Conservation (phyloP, 83 land plant species). For the Isoetes engelmannii region DNA sequence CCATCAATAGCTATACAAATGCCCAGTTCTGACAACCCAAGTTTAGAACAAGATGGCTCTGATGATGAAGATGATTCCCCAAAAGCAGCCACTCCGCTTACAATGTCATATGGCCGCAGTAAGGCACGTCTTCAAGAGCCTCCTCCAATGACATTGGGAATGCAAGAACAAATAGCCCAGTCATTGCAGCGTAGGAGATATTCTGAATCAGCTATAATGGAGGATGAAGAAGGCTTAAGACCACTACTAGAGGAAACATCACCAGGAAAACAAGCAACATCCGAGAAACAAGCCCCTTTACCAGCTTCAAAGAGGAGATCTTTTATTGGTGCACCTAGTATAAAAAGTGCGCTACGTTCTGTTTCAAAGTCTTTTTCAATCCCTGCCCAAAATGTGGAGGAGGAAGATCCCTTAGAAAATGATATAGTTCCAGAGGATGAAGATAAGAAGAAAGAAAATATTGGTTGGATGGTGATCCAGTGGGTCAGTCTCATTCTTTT, state of each 20-base stretch:
- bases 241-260: background rate
- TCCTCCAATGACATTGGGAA: slow-evolving; percentile 37
- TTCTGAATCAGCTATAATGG: background rate
- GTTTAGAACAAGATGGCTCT: too few relatives aligned
- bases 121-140: slow-evolving; percentile 38
- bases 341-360: background rate
- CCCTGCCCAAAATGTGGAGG: slow-evolving; percentile 14
- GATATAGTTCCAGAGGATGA: slow-evolving; percentile 27
- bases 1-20: too few relatives aligned
- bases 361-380: background rate
- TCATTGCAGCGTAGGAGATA: background rate
- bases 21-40: too few relatives aligned
- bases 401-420: slow-evolving; percentile 35
- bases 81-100: too few relatives aligned
- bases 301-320: slow-evolving; percentile 5
- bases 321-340: background rate
- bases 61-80: too few relatives aligned
- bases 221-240: background rate
- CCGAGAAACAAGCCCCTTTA: background rate
- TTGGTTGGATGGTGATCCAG: slow-evolving; percentile 20
- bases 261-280: background rate
- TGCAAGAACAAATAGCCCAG: slow-evolving; percentile 20
- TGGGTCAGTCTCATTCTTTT: slow-evolving; percentile 27
- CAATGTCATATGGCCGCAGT: slow-evolving; percentile 8
- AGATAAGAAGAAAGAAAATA: slow-evolving; percentile 12